Evolutionary conservation across 306 rosid genomes (phyloP).

Genomic region (Nissolia schottii): DNA sequence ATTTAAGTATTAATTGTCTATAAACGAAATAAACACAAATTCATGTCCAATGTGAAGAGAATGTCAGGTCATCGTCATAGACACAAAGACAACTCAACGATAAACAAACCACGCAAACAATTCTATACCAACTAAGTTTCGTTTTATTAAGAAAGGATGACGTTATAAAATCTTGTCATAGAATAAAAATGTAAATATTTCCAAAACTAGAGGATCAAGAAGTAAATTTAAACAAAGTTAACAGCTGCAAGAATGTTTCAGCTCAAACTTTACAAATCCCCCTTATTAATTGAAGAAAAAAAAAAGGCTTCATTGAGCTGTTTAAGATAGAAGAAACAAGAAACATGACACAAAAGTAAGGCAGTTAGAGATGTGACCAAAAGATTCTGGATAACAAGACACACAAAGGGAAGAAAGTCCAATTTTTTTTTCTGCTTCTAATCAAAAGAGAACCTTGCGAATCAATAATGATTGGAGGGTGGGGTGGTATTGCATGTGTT

Average conservation of each 20-base stretch:
- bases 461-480: conserved; percentile 35
- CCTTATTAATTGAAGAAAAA: not conserved
- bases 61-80: conserved; percentile 1
- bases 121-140: not conserved
- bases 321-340: conserved; percentile 24
- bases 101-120: not conserved
- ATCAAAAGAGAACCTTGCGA: no score
- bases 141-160: not conserved
- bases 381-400: conserved; percentile 30
- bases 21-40: no score
- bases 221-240: not conserved
- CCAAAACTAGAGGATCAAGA: not conserved
- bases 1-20: no score
- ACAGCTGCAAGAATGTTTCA: not conserved
- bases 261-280: not conserved
- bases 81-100: not conserved
- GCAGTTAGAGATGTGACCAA: conserved; percentile 24
- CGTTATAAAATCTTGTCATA: not conserved
- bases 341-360: conserved; percentile 4
- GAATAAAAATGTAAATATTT: conserved; percentile 2
- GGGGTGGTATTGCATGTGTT: conserved; percentile 35
- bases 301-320: conserved; percentile 33
- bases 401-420: conserved; percentile 11
- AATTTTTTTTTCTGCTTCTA: no score
- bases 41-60: not conserved